phyloP scores from a whole-genome alignment of 306 rosid genomes.

The barrel medic (Medicago truncatula) region DNA sequence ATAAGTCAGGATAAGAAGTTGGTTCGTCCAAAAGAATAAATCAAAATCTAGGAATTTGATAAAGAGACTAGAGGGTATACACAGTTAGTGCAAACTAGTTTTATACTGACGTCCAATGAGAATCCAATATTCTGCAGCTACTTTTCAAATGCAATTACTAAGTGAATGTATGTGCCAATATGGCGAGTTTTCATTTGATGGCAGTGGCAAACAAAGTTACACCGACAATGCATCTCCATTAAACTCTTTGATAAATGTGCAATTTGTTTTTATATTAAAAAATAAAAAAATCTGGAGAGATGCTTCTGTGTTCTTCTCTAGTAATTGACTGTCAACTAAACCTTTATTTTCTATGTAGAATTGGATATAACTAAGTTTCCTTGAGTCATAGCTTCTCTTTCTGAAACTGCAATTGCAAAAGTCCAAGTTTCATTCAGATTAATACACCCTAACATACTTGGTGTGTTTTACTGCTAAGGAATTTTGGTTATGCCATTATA shows the following conservation, averaged over 20 bases:
- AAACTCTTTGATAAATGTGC: not conserved
- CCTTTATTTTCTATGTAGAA: constrained; percentile 15
- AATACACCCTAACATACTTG: constrained; percentile 13
- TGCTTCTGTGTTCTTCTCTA: constrained; percentile 1
- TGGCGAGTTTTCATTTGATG: not conserved
- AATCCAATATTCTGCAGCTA: too few species aligned
- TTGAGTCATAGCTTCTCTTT: not conserved
- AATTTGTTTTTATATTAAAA: not conserved
- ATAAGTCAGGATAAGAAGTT: constrained; percentile 22
- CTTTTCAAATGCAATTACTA: not conserved
- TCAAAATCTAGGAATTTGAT: constrained; percentile 1
- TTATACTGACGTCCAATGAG: too few species aligned
- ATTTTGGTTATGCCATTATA: constrained; percentile 18
- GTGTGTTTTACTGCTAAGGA: constrained; percentile 27
- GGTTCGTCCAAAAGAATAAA: constrained; percentile 19
- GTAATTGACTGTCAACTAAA: constrained; percentile 1
- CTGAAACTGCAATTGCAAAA: constrained; percentile 31
- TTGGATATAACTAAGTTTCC: constrained; percentile 1
- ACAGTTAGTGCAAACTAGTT: too few species aligned
- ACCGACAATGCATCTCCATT: not conserved
- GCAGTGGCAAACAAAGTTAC: not conserved
- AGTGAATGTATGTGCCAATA: not conserved
- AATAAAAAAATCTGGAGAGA: not conserved
- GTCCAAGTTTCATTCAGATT: not conserved
- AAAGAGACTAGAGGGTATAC: not conserved